Evolutionary conservation across 1,284 basidiomycete species (phyloP).

Genomic region (Irpex lacteus): DNA sequence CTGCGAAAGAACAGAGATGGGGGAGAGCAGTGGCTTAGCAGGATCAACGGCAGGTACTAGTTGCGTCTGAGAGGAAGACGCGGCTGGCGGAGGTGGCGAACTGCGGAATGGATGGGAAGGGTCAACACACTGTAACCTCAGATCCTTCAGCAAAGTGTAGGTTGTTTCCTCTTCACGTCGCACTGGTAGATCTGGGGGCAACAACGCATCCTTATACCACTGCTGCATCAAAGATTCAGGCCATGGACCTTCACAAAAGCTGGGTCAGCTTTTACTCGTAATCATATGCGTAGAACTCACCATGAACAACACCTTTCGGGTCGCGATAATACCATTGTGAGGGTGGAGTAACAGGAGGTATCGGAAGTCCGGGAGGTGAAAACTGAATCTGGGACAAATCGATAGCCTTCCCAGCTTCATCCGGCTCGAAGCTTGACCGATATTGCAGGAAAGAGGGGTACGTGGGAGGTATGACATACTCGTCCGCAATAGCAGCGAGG

Average conservation of each 20-base stretch:
- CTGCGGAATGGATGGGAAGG: conserved; percentile 72
- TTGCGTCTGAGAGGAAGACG: conserved; percentile 10
- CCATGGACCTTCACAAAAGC: conserved; percentile 63
- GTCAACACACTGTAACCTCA: conserved; percentile 71
- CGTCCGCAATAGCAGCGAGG: conserved; percentile 80
- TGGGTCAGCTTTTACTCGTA: background rate
- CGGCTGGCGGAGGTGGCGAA: conserved; percentile 32
- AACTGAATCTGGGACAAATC: conserved; percentile 65
- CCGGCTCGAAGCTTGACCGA: conserved; percentile 57
- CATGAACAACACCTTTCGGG: conserved; percentile 74
- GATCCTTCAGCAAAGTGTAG: conserved; percentile 66
- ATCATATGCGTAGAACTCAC: conserved; percentile 37
- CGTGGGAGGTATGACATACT: conserved; percentile 85
- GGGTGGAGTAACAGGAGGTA: conserved; percentile 61
- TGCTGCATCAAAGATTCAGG: conserved; percentile 81
- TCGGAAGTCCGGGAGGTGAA: conserved; percentile 72
- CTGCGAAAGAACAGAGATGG: conserved; percentile 79
- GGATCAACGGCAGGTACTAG: conserved; percentile 24
- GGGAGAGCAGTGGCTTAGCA: conserved; percentile 63
- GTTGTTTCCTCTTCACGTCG: conserved; percentile 69
- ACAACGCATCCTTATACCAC: conserved; percentile 78
- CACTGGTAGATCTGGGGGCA: conserved; percentile 77
- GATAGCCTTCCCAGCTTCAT: conserved; percentile 39
- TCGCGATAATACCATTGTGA: conserved; percentile 78
- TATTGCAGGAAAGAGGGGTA: conserved; percentile 77